Base-by-base conservation (phyloP, 352 stramenopile genomes). In the Phytophthora sojae region DNA sequence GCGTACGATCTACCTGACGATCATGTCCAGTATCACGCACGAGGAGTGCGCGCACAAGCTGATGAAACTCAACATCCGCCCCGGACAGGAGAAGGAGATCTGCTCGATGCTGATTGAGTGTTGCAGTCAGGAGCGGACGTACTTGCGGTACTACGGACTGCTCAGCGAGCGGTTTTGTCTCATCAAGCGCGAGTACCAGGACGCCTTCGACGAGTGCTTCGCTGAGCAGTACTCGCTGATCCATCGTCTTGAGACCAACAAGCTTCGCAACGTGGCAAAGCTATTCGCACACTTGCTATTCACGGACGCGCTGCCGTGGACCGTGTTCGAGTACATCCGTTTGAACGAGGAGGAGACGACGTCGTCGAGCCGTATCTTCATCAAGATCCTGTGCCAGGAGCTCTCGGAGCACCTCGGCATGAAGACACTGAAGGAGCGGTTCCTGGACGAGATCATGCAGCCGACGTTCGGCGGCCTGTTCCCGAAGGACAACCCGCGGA, bases 71-170 rank as follows among this genome's bases (percentile, higher is more conserved):
- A 94, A 98, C 69, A 99, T 99, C 61, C 96, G 96, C 8, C 76
- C 90, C 6, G 98, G 98, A 6, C 91, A 98, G 50, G 98, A 99
- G 79, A 94, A 93, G 53, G 97, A 99, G 73, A 94, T 99, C 14
- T 99, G 98, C 67, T 98, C 98, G 62, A 99, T 99, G 98, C 82
- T 99, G 19, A 97, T 99, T 57, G 98, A 99, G 76, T 99, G 98
- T 79, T 99, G 98, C 78, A 98, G 92, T 50, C 97, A 99, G 77
- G 98, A 99, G 75, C 89, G 96, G 49, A 99, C 97, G 32, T 99
- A 98, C 75, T 79, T 99, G 58, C 84, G 96, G 8, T 99, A 99
- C 75, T 99, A 99, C 68, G 98, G 97, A 47, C 73, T 99, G 4
- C 91, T 99, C 11, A 97, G 92, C 15, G 90, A 98, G 67, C 92